Conservation (phyloP, 192 early-diverging fungal genomes). For the Chytriomyces sp. region DNA sequence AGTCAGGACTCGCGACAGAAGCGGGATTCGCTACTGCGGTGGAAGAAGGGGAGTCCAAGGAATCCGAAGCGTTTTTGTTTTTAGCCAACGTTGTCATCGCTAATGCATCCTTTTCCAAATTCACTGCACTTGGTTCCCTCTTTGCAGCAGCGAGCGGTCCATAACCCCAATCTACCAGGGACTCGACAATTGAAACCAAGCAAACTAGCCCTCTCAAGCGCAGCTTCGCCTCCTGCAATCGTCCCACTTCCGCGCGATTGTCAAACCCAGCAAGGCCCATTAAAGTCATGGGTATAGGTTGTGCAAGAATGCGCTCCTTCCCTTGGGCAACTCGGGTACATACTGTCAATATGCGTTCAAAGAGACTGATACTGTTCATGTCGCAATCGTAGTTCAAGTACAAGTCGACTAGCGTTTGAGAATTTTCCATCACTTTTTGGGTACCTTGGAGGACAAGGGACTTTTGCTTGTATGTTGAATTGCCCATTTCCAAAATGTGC, state of each 20-base stretch:
- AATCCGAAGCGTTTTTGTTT: too few relatives aligned
- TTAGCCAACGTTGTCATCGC: too few relatives aligned
- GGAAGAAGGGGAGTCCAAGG: too few relatives aligned
- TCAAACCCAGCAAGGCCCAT: neutral
- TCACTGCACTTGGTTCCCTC: too few relatives aligned
- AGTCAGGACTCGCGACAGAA: neutral
- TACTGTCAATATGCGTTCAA: neutral
- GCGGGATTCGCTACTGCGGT: too few relatives aligned
- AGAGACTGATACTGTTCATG: neutral
- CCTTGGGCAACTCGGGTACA: neutral
- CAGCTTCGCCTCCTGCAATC: neutral
- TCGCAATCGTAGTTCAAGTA: conserved; percentile 64
- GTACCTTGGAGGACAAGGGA: conserved; percentile 58
- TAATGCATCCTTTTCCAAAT: too few relatives aligned
- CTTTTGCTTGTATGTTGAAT: conserved; percentile 63
- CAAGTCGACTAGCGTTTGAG: conserved; percentile 62
- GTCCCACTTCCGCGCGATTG: neutral
- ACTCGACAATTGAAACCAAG: conserved; percentile 40
- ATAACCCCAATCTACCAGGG: conserved; percentile 55
- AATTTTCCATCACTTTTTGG: conserved; percentile 60
- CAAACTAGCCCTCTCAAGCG: neutral
- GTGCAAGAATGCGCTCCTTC: neutral
- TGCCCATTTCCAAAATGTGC: conserved; percentile 69
- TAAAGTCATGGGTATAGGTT: neutral
- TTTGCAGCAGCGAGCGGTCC: neutral